Percentiles rank a stretch among this genome's conserved stretches.
Conservation (phyloP, 148 eudicot genomes). For the Chenopodium quinoa region DNA sequence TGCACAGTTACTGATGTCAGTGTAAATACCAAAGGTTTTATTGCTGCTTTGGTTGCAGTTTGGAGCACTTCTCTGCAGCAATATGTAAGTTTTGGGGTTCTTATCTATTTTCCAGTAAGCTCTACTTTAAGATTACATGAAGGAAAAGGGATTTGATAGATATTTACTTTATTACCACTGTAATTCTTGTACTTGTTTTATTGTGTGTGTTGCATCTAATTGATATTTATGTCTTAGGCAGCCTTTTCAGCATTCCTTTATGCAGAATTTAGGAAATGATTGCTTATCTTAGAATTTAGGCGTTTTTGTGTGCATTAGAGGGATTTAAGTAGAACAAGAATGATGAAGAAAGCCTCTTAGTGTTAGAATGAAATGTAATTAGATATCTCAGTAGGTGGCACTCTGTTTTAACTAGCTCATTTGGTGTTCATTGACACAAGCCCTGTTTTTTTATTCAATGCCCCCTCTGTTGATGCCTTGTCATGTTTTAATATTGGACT, state of each 20-base stretch:
- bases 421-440: neutral
- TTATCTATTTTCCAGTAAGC: neutral
- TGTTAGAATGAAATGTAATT: neutral
- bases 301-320: neutral
- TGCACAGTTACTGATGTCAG: slow-evolving; percentile 96
- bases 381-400: neutral
- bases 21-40: slow-evolving; percentile 79
- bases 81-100: slow-evolving; percentile 59
- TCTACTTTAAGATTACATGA: neutral
- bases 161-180: neutral
- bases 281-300: neutral
- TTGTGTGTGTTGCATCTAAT: neutral
- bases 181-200: neutral
- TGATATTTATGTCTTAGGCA: neutral
- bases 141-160: neutral
- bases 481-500: neutral
- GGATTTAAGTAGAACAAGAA: neutral
- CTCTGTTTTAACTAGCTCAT: neutral
- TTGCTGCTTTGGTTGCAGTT: slow-evolving; percentile 84
- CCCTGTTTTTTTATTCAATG: neutral
- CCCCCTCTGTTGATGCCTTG: neutral
- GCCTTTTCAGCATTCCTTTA: neutral
- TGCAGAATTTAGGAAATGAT: neutral
- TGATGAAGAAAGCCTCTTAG: neutral
- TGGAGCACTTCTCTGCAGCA: slow-evolving; percentile 92